Conservation (phyloP, 2,329 filamentous ascomycete genomes). For the Aspergillus aculeatinus region DNA sequence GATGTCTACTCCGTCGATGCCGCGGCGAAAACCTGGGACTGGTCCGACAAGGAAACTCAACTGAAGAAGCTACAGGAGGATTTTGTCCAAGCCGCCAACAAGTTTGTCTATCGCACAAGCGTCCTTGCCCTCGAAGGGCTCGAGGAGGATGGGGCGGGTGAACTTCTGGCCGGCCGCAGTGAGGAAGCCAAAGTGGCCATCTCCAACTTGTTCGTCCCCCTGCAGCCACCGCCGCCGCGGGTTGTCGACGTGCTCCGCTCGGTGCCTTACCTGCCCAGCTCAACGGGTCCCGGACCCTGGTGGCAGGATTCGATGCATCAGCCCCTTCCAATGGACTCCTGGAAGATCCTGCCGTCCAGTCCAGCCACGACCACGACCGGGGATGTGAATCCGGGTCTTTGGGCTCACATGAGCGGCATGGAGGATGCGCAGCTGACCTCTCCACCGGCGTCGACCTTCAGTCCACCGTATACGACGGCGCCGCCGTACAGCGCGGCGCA, state of each 20-base stretch:
- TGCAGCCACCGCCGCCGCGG: conserved; percentile 82
- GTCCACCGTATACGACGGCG: conserved; percentile 71
- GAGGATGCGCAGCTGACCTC: conserved; percentile 72
- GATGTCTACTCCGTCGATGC: conserved; percentile 90
- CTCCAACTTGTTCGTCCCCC: conserved; percentile 77
- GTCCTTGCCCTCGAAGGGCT: conserved; percentile 88
- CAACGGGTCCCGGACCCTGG: conserved; percentile 69
- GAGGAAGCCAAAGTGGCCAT: conserved; percentile 91
- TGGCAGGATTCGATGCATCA: conserved; percentile 74
- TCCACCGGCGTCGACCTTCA: conserved; percentile 71
- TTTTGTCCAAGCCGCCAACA: conserved; percentile 95
- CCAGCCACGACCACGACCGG: conserved; percentile 70
- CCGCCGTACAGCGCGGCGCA: conserved; percentile 58
- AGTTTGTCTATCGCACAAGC: conserved; percentile 89
- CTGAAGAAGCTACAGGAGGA: conserved; percentile 97
- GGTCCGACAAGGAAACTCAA: conserved; percentile 94
- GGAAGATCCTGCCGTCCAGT: conserved; percentile 88
- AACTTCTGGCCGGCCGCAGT: conserved; percentile 85
- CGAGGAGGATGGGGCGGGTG: conserved; percentile 93
- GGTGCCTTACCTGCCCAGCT: conserved; percentile 80
- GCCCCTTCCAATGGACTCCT: conserved; percentile 74
- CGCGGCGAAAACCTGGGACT: conserved; percentile 85
- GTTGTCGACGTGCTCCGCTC: conserved; percentile 87
- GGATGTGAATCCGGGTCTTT: conserved; percentile 71
- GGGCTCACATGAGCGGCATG: conserved; percentile 71